Conservation (phyloP, 1,139 yeast species). For the Saccharomycopsis hybrid region DNA sequence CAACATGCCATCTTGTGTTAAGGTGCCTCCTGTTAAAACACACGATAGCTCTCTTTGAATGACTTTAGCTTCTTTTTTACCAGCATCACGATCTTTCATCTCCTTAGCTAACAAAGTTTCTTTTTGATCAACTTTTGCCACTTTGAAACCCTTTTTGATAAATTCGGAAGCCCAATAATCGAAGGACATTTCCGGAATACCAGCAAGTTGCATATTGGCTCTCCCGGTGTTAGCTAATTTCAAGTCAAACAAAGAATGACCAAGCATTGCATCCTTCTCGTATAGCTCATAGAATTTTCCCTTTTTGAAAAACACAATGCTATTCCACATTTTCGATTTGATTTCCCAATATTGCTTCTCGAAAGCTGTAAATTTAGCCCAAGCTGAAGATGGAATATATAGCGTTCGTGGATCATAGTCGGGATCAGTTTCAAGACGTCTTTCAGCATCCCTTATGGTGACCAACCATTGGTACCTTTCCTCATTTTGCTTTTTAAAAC, state of each 20-base stretch:
- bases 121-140: constrained; percentile 90
- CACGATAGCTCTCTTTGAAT: constrained; percentile 84
- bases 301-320: constrained; percentile 93
- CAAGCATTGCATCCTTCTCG: constrained; percentile 92
- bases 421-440: constrained; percentile 63
- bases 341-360: constrained; percentile 98
- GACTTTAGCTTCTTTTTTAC: constrained; percentile 72
- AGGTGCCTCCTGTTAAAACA: constrained; percentile 89
- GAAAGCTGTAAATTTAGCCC: constrained; percentile 90
- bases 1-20: constrained; percentile 84
- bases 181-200: constrained; percentile 97
- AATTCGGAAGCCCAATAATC: constrained; percentile 97
- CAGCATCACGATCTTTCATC: constrained; percentile 71
- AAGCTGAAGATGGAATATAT: constrained; percentile 79
- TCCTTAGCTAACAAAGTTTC: constrained; percentile 90
- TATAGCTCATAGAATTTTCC: constrained; percentile 95
- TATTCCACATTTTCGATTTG: constrained; percentile 92
- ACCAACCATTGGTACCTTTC: constrained; percentile 92
- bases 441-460: constrained; percentile 78
- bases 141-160: constrained; percentile 87
- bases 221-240: constrained; percentile 97
- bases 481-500: constrained; percentile 72
- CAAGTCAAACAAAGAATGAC: constrained; percentile 81
- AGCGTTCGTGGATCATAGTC: constrained; percentile 87
- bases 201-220: constrained; percentile 96